Base-by-base conservation (phyloP, 306 rosid species). In the Cucurbita moschata region DNA sequence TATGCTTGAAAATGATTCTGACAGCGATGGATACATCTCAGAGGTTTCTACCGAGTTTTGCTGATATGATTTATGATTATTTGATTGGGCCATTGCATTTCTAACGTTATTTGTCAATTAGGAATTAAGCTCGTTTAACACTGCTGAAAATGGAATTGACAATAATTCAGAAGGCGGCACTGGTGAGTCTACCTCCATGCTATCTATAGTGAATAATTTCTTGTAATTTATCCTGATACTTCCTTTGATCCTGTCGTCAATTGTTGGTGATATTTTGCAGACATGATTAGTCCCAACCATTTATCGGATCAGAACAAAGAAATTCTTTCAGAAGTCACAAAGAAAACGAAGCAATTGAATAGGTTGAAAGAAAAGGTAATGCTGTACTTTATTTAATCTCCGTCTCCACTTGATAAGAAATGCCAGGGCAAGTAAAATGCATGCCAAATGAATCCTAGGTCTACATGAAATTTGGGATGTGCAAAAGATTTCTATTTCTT, bases 1-100 rank as follows among this genome's bases (percentile, higher is more conserved):
- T 47, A 73, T 57, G 68, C 77, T 54, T 43, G 88, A 75, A 74
- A 90, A 85, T 69, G 91, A 88, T 83, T 89, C 95, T 0, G 95
- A 84, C 43, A 89, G 95, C 56, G 99, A 91, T 80, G 97, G 87
- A 61, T 94, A 81, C 85, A 88, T 94, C 80, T 84, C 97, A 26
- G 97, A 90, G 96, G 98, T 94, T 80, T 77, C 60, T 19, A 75
- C 40, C 7, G 5, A 35, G 35, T 74, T 38, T 43, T 63, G 15
- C 71, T 2, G 53, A 42, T 39, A 9, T 9, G 13, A 58, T 38
- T 15, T 43, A 77, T 74, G 77, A 30, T 71, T 62, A 44, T 57
- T 71, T 47, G 19, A 5, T 80, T 57, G 65, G 58, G 13, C 30
- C 39, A 61, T 77, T 68, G 52, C 74, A 62, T 57, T 58, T 79